These are phyloP conservation scores for Claviceps sp. DNA, from an alignment of 2,329 filamentous ascomycete species.

Conservation along the genomic window DNA sequence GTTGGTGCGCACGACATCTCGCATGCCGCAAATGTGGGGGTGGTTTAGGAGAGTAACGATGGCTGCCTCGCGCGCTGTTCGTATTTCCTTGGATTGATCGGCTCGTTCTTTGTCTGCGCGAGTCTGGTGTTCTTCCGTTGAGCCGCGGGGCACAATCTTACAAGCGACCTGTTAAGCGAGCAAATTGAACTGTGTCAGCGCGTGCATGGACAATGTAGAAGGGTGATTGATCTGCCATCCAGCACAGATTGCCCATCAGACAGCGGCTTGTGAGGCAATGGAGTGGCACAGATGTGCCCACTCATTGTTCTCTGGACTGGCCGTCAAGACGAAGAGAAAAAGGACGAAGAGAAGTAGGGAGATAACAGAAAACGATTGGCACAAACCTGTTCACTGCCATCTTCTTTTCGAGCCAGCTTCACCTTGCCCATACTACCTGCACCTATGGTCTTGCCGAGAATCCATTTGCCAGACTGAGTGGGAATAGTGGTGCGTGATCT, in stretches of 20 bases:
- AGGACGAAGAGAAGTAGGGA: not conserved
- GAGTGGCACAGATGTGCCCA: not conserved
- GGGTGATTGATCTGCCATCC: not conserved
- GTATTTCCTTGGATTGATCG: constrained; percentile 91
- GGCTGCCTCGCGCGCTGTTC: constrained; percentile 87
- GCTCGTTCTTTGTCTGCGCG: constrained; percentile 70
- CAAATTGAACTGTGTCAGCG: not conserved
- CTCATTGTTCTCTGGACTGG: not conserved
- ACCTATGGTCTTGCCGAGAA: constrained; percentile 90
- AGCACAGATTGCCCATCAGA: not conserved
- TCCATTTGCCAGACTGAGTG: constrained; percentile 83
- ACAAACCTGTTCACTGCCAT: constrained; percentile 78
- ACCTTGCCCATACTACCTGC: constrained; percentile 99
- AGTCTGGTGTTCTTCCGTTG: constrained; percentile 67
- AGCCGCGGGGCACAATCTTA: constrained; percentile 89
- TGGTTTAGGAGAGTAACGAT: constrained; percentile 92
- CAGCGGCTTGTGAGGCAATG: not conserved
- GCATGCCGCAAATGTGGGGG: constrained; percentile 89
- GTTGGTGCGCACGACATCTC: constrained; percentile 87
- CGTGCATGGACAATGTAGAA: not conserved
- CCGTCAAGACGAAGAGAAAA: not conserved
- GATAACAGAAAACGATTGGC: not conserved
- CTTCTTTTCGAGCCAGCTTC: constrained; percentile 82
- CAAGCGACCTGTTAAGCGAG: constrained; percentile 54
- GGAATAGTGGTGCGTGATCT: constrained; percentile 70